Evolutionary conservation across 2,329 filamentous ascomycete species (phyloP), one percentile per base, ranked within the genome.

Genomic region (Phaeosphaeriaceae sp.): DNA sequence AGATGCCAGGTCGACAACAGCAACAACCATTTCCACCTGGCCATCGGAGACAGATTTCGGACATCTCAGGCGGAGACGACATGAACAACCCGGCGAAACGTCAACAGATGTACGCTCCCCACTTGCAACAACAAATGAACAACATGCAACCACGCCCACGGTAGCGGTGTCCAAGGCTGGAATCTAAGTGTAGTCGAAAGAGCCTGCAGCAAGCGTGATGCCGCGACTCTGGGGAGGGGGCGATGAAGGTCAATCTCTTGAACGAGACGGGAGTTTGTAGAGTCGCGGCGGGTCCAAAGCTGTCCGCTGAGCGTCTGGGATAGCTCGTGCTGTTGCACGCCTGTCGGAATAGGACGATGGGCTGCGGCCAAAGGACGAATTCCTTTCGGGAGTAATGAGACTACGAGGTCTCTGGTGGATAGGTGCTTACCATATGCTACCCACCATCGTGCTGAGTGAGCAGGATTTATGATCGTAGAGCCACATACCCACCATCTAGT

Each of bases 21-120:
- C 60, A 61, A 48, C 60, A 62, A 46, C 47, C 61, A 19, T 46
- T 60, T 41, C 59, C 62, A 13, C 57, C 57, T 17, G 67, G 65
- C 24, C 84, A 87, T 62, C 80, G 86, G 60, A 79, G 86, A 65
- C 84, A 86, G 55, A 83, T 88, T n/a, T 87, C 85, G 2, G 86
- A 88, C 31, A 86, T 89, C 56, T 81, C 84, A 2, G 83, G 85
- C 47, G 82, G 82, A 1, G 78, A 82, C 4, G 83, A 84, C 24
- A 77, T 83, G 68, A 78, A 73, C 49, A 81, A 80, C 51, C 81
- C 85, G 61, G 76, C 81, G 5, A 89, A 89, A 70, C 81, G 86
- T 62, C 86, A 86, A 68, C 84, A 86, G 55, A 82, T 88, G 78
- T 88, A 85, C 74, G 54, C 72, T 31, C 68, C 79, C 57, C 64